Evolutionary conservation across 2,329 filamentous ascomycete genomes (phyloP).

Genomic region (Cryphonectria naterciae): DNA sequence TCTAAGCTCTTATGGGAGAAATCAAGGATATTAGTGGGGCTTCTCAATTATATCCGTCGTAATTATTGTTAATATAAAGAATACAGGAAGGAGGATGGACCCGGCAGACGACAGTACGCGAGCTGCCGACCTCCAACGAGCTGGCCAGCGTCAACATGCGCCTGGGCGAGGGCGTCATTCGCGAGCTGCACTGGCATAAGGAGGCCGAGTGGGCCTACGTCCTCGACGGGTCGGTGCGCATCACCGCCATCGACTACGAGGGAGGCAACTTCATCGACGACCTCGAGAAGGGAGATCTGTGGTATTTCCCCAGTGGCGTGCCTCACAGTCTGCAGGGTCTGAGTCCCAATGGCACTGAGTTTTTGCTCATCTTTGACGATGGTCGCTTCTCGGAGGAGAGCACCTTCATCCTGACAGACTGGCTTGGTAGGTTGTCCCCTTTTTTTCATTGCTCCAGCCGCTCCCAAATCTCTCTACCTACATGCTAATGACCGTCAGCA

Average conservation of each 20-base stretch:
- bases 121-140: conserved; percentile 68
- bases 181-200: conserved; percentile 82
- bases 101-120: conserved; percentile 70
- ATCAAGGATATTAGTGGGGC: too few species aligned
- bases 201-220: conserved; percentile 81
- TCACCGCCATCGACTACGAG: conserved; percentile 75
- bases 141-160: conserved; percentile 81
- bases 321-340: conserved; percentile 79
- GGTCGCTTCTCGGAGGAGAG: conserved; percentile 62
- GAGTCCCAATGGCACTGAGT: conserved; percentile 61
- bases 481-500: conserved; percentile 44
- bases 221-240: conserved; percentile 69
- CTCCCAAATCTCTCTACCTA: neutral
- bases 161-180: conserved; percentile 71
- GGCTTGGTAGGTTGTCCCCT: conserved; percentile 56
- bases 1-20: too few species aligned
- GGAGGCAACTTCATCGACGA: conserved; percentile 80
- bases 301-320: conserved; percentile 80
- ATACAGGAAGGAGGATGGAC: conserved; percentile 75
- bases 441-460: neutral
- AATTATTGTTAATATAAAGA: neutral
- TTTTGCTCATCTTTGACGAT: conserved; percentile 54
- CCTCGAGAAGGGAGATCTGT: conserved; percentile 74
- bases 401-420: conserved; percentile 75
- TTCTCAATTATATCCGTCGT: neutral